Evolutionary conservation across 331 rosid species (phyloP).

Genomic region (Rosa hybrid): DNA sequence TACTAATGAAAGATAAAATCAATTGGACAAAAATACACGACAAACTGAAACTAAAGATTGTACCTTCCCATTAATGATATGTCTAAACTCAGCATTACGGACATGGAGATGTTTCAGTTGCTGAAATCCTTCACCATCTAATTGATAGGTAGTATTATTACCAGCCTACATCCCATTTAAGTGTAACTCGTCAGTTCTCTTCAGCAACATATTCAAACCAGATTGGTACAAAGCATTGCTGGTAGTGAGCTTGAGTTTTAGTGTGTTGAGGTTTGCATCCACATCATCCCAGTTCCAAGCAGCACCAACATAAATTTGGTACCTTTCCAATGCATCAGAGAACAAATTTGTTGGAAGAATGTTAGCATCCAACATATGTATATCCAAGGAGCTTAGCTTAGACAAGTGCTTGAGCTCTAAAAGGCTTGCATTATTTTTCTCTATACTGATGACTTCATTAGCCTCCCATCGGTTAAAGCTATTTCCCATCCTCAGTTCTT

Average conservation of each 20-base stretch:
- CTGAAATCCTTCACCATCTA: not conserved
- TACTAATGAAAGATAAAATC: not conserved
- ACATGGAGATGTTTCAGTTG: not conserved
- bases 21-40: too few relatives aligned
- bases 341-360: not conserved
- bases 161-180: not conserved
- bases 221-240: not conserved
- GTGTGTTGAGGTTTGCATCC: not conserved
- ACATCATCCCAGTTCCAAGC: rapidly evolving
- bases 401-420: not conserved
- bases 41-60: not conserved
- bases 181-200: not conserved
- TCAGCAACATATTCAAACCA: not conserved
- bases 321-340: not conserved
- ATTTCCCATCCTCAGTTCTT: not conserved
- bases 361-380: not conserved
- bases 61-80: not conserved
- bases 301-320: not conserved
- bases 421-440: slow-evolving; percentile 13
- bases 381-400: not conserved
- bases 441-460: not conserved
- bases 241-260: not conserved
- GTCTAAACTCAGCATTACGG: not conserved
- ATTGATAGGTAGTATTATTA: not conserved
- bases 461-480: slow-evolving; percentile 10